Conservation (phyloP, 306 rosid species). For the Pachyrhizus erosus region DNA sequence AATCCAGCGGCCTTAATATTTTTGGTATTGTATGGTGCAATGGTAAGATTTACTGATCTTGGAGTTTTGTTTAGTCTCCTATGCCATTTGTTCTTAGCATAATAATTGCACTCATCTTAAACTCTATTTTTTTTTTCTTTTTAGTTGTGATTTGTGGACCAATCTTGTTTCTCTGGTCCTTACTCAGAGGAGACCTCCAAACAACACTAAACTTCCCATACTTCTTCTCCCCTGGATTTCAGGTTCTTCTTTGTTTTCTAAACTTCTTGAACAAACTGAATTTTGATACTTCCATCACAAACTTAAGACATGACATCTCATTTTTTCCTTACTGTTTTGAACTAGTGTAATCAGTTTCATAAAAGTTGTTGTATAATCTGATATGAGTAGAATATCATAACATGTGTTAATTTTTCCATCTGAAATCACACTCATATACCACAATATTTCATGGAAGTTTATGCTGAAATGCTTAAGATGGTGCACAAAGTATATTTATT, state of each 20-base stretch:
- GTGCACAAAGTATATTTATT: background rate
- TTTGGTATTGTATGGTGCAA: conserved; percentile 94
- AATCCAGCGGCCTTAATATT: conserved; percentile 72
- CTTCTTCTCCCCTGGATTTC: conserved; percentile 65
- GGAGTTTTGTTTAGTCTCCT: background rate
- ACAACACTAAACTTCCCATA: conserved; percentile 61
- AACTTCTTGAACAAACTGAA: conserved; percentile 25
- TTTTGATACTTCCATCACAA: background rate
- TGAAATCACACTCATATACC: background rate
- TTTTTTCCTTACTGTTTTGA: background rate
- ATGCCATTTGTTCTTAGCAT: background rate
- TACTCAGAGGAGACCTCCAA: conserved; percentile 63
- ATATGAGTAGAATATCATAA: background rate
- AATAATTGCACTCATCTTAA: background rate
- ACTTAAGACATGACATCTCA: background rate
- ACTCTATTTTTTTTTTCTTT: background rate
- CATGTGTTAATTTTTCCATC: background rate
- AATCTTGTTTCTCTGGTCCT: conserved; percentile 68
- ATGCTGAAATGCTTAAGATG: background rate
- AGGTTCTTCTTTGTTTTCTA: conserved; percentile 52
- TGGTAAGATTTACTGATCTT: conserved; percentile 59
- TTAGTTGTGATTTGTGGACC: conserved; percentile 77
- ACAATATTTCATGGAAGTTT: background rate
- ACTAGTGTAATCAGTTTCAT: background rate
- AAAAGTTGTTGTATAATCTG: background rate